Percentiles rank a stretch among this genome's conserved stretches.
Conservation (phyloP, 257 asterid genomes). For the Dorcoceras hygrometricum region DNA sequence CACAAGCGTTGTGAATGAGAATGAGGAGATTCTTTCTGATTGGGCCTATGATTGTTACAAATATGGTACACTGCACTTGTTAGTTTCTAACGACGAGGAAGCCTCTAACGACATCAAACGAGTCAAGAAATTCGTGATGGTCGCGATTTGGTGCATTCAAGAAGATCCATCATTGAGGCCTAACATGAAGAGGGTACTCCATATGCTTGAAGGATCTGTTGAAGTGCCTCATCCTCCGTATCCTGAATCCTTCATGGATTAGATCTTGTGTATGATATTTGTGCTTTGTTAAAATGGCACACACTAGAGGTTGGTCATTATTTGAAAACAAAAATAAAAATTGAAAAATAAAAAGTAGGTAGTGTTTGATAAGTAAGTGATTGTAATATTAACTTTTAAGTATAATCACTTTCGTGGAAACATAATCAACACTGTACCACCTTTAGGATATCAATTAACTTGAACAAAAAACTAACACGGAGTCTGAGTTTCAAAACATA, state of each 20-base stretch:
- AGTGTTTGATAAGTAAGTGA: no score
- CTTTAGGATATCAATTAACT: no score
- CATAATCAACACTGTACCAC: no score
- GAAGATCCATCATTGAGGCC: constrained; percentile 44
- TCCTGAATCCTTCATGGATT: constrained; percentile 24
- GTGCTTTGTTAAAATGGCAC: no score
- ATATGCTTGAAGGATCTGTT: constrained; percentile 38
- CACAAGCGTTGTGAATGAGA: not conserved
- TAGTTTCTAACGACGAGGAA: constrained; percentile 21
- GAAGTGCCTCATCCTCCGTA: constrained; percentile 30
- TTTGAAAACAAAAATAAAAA: no score
- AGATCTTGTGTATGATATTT: not conserved
- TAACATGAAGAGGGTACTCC: constrained; percentile 34
- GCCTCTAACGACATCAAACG: constrained; percentile 7
- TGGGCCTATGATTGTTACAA: constrained; percentile 34
- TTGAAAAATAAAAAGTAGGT: no score
- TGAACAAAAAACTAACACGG: no score
- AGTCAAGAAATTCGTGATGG: constrained; percentile 27
- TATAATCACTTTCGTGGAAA: no score
- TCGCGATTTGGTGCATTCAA: constrained; percentile 40
- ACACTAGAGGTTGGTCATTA: no score
- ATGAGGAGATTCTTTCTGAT: constrained; percentile 22
- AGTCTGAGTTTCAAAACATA: no score
- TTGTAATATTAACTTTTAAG: no score
- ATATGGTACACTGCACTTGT: not conserved